Evolutionary conservation across 495 filamentous ascomycete species (phyloP).

Genomic region (Pyrenula massariospora): DNA sequence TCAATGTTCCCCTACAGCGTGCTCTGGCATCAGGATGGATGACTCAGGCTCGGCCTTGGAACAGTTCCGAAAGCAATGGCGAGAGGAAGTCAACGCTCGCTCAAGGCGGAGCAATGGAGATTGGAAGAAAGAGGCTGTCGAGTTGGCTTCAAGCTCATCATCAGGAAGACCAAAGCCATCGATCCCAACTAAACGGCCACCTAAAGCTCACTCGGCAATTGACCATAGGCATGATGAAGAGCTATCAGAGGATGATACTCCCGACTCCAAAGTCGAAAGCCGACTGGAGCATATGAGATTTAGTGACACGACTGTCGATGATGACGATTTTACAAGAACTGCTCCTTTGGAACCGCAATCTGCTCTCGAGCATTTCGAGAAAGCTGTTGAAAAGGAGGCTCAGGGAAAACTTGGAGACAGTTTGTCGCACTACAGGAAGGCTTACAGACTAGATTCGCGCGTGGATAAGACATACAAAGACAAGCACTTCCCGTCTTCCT

Average conservation of each 20-base stretch:
- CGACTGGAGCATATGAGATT: constrained; percentile 14
- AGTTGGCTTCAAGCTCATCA: not conserved
- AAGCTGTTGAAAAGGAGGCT: constrained; percentile 77
- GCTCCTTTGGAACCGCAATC: constrained; percentile 47
- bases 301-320: constrained; percentile 16
- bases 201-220: not conserved
- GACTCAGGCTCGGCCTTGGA: constrained; percentile 61
- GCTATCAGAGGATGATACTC: not conserved
- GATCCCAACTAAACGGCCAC: not conserved
- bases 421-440: constrained; percentile 76
- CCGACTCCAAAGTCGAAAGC: not conserved
- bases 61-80: constrained; percentile 71
- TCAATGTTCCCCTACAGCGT: no score
- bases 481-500: constrained; percentile 72
- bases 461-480: constrained; percentile 80
- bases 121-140: not conserved
- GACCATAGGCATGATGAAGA: not conserved
- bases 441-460: constrained; percentile 71
- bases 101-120: constrained; percentile 11
- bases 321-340: constrained; percentile 18
- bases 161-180: constrained; percentile 4
- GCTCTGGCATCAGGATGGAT: constrained; percentile 43
- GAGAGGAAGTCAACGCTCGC: constrained; percentile 61
- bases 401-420: constrained; percentile 84
- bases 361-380: constrained; percentile 87